Percentiles rank a stretch among this genome's conserved stretches.
These are phyloP conservation scores for Buddleja alternifolia DNA, from an alignment of 257 asterid species.

Conservation along the genomic window DNA sequence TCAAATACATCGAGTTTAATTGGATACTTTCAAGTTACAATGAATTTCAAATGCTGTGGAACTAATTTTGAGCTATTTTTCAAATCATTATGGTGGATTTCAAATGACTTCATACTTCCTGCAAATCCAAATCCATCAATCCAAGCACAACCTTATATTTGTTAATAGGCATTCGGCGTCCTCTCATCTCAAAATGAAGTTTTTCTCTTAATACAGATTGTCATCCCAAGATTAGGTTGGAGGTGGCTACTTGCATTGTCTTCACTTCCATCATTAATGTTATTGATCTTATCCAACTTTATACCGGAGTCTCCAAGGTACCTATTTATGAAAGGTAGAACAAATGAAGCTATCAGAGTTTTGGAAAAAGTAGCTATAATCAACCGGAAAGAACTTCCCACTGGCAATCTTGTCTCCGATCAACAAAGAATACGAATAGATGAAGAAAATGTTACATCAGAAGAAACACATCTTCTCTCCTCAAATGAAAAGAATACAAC, in stretches of 20 bases:
- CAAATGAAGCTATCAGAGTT: slow-evolving; percentile 20
- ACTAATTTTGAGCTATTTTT: no score
- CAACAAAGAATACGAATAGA: slow-evolving; percentile 7
- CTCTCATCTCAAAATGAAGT: no score
- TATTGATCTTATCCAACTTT: slow-evolving; percentile 9
- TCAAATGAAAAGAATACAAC: not conserved
- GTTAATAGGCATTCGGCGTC: no score
- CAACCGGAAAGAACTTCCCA: slow-evolving; percentile 28
- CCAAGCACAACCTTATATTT: no score
- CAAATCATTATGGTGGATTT: no score
- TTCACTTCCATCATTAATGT: slow-evolving; percentile 30
- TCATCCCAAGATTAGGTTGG: slow-evolving; percentile 44
- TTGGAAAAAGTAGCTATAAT: slow-evolving; percentile 30
- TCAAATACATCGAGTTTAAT: no score
- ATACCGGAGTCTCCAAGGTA: slow-evolving; percentile 38
- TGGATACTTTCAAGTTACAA: no score
- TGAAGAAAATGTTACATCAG: slow-evolving; percentile 19
- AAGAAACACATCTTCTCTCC: slow-evolving; percentile 26
- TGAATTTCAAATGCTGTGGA: no score
- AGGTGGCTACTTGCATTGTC: slow-evolving; percentile 44
- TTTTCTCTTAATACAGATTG: slow-evolving; percentile 23
- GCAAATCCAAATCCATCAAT: no score
- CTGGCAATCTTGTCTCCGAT: slow-evolving; percentile 26
- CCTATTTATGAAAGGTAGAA: slow-evolving; percentile 31
- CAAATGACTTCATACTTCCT: no score